Evolutionary conservation across 75 land plant genomes (phyloP).

Genomic region (Picea glauca): DNA sequence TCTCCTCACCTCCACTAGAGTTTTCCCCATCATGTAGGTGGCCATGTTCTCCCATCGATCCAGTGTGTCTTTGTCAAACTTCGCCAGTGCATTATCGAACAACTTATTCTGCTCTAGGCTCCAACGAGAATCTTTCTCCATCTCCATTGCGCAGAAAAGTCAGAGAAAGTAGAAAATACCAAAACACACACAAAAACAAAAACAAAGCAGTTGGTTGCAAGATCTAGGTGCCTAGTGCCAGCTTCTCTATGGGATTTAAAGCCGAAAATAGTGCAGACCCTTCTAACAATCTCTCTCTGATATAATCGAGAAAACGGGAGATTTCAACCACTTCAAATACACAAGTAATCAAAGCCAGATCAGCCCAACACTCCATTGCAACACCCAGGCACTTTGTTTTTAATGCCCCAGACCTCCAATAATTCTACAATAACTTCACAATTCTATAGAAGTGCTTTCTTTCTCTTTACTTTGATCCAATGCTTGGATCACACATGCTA

Average conservation of each 20-base stretch:
- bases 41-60: slow-evolving; percentile 73
- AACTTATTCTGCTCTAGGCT: slow-evolving; percentile 54
- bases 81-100: slow-evolving; percentile 69
- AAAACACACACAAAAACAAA: no score
- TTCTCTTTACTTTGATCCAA: no score
- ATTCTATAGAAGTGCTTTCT: no score
- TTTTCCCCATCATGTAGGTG: slow-evolving; percentile 58
- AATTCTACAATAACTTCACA: not conserved
- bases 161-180: not conserved
- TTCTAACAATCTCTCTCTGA: no score
- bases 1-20: slow-evolving; percentile 48
- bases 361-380: not conserved
- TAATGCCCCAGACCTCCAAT: not conserved
- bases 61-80: slow-evolving; percentile 41
- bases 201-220: no score
- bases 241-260: no score
- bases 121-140: slow-evolving; percentile 29
- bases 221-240: no score
- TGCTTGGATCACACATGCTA: no score
- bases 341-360: not conserved
- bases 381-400: not conserved
- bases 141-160: not conserved
- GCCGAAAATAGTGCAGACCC: no score
- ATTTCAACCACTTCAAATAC: not conserved
- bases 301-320: not conserved